A percentile compares a stretch with the other conserved stretches of the same genome.
These are phyloP conservation scores for Pythium coloratum DNA, from an alignment of 352 stramenopile genomes.

Conservation along the genomic window DNA sequence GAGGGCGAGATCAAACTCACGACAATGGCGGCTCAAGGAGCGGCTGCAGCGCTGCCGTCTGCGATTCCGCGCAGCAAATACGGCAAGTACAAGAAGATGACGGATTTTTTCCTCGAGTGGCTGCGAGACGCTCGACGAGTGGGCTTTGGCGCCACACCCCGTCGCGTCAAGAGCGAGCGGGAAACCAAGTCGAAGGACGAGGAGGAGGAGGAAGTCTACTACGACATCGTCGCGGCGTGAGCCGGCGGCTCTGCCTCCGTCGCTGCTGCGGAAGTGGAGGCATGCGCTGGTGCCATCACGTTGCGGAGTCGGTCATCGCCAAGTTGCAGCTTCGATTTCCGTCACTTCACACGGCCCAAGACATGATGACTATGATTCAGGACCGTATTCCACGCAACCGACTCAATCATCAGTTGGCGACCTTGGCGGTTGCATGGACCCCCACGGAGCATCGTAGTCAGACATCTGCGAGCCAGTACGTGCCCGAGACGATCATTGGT, in stretches of 20 bases:
- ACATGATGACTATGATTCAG: slow-evolving; percentile 11
- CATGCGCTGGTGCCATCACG: background rate
- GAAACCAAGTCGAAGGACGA: no score
- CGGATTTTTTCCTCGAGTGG: background rate
- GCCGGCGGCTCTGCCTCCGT: background rate
- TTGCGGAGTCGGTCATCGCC: slow-evolving; percentile 17
- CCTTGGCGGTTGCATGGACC: background rate
- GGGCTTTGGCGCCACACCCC: background rate
- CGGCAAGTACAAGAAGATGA: background rate
- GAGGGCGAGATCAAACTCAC: no score
- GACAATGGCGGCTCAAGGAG: background rate
- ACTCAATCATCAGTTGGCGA: background rate
- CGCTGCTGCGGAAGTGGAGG: background rate
- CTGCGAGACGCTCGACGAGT: background rate
- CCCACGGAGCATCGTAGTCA: background rate
- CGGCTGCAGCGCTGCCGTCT: background rate
- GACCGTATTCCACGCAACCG: background rate
- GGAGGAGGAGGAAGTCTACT: no score
- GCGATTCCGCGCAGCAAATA: background rate
- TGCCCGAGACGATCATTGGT: slow-evolving; percentile 1
- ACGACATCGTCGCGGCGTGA: no score
- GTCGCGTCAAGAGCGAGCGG: no score
- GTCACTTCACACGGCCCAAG: slow-evolving; percentile 3
- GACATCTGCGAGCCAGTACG: background rate
- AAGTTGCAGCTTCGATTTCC: slow-evolving; percentile 28